Base-by-base conservation (phyloP, 2,329 filamentous ascomycete genomes). In the Aureobasidium sp. region DNA sequence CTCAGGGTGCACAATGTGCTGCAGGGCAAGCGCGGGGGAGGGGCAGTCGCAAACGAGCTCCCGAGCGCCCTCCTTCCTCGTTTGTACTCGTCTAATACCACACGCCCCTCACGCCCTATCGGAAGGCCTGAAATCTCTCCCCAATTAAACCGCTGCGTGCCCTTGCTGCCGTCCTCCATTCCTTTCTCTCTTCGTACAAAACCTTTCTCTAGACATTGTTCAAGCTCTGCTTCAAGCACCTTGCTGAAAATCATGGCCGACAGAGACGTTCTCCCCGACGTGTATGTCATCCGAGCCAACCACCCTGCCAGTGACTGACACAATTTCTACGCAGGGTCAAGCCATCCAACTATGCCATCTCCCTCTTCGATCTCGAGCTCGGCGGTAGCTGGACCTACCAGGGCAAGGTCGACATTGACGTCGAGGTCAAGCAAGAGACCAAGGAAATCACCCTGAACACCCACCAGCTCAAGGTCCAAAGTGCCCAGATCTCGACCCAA, bases 261-360 rank as follows among this genome's bases (percentile, higher is more conserved):
- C 65, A 71, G 77, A 64, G 77, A 79, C 63, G 74, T 79, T 61
- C 74, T 79, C 49, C 75, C 77, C 11, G 70, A 73, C 64, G 75
- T 75, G 77, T 78, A 66, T 70, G 75, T 66, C 34, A 8, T 27
- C 22, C 34, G n/a, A n/a, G 5, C 11, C n/a, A 12, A 7, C 36
- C 34, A 22, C 9, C 15, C 4, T 17, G 11, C 22, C 34, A 27
- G 4, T 8, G 3, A 41, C 41, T 62, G 41, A 62, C 36, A 20
- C 11, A 8, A 20, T 14, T 49, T 2, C 27, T 41, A 11, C 51
- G 44, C 64, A 87, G 84, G 71, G 85, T 93, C 72, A 93, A 91
- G 78, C 91, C 94, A 2, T 79, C 81, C 65, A 91, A 97, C 78
- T 99, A 99, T 78, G 81, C 84, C 70, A 81, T 99, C 67, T 90